Conservation (phyloP, 2,329 filamentous ascomycete species). For the Diplodia sapinea region DNA sequence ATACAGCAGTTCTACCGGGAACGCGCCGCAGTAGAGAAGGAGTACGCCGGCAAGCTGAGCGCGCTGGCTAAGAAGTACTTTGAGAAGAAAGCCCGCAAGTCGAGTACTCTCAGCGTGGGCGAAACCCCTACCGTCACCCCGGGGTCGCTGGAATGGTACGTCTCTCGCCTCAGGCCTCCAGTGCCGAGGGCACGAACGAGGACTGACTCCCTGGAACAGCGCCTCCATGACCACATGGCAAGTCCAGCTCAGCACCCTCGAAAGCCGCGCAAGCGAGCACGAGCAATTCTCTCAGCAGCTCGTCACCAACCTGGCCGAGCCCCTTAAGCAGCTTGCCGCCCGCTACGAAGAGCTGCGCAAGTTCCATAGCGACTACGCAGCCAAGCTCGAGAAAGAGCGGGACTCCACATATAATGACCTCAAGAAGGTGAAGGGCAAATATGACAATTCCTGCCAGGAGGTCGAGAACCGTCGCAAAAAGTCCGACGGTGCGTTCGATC, state of each 20-base stretch:
- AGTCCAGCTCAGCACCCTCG: constrained; percentile 88
- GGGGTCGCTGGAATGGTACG: constrained; percentile 85
- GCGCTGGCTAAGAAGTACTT: constrained; percentile 94
- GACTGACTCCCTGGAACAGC: constrained; percentile 53
- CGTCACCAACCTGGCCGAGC: constrained; percentile 80
- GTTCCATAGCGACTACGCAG: constrained; percentile 84
- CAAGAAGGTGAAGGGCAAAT: constrained; percentile 89
- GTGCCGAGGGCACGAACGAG: constrained; percentile 7
- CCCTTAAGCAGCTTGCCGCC: constrained; percentile 73
- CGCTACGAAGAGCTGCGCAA: constrained; percentile 93
- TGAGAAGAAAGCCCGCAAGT: constrained; percentile 94
- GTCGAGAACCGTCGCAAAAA: constrained; percentile 95
- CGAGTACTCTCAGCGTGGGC: constrained; percentile 85
- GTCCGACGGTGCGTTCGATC: constrained; percentile 87
- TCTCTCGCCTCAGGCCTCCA: constrained; percentile 24
- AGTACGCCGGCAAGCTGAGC: constrained; percentile 88
- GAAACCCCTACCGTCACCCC: constrained; percentile 92
- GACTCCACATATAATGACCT: constrained; percentile 83
- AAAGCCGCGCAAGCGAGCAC: constrained; percentile 85
- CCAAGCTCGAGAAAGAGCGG: constrained; percentile 86
- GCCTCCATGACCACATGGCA: constrained; percentile 97
- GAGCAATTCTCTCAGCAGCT: constrained; percentile 83
- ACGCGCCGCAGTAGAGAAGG: constrained; percentile 91
- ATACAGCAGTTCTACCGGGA: constrained; percentile 98
- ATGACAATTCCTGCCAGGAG: constrained; percentile 90